Conservation (phyloP, 2,329 filamentous ascomycete genomes). For the Aureobasidium sp. region DNA sequence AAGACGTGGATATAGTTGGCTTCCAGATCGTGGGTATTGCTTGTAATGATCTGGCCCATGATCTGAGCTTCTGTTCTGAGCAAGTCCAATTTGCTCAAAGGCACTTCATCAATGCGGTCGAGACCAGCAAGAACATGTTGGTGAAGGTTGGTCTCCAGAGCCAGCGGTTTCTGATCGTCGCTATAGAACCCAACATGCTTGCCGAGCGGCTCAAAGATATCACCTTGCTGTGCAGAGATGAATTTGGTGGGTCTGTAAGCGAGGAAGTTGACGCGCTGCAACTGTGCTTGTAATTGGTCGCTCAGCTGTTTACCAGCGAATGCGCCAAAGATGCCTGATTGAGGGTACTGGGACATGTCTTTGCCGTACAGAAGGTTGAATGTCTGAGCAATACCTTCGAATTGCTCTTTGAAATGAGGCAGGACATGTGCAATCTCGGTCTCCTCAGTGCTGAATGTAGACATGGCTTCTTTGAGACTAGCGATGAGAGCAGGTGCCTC, state of each 20-base stretch:
- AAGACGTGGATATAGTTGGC: constrained; percentile 1
- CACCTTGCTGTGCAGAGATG: not conserved
- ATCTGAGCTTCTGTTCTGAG: constrained; percentile 33
- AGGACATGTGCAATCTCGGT: constrained; percentile 20
- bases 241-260: constrained; percentile 4
- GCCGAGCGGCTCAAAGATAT: not conserved
- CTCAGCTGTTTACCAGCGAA: not conserved
- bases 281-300: not conserved
- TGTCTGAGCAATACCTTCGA: constrained; percentile 39
- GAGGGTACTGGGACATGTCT: not conserved
- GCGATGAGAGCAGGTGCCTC: constrained; percentile 15
- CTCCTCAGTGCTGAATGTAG: not conserved
- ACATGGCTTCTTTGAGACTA: constrained; percentile 31
- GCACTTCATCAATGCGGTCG: constrained; percentile 1
- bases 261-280: constrained; percentile 1
- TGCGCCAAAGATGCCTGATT: not conserved
- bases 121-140: constrained; percentile 3
- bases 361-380: constrained; percentile 23
- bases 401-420: constrained; percentile 36
- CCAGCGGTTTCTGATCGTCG: not conserved
- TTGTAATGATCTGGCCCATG: constrained; percentile 28
- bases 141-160: not conserved
- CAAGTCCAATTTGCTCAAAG: constrained; percentile 24
- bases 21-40: constrained; percentile 27
- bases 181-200: constrained; percentile 8